Evolutionary conservation across 1,284 basidiomycete genomes (phyloP).

Genomic region (Heterobasidion occidentale): DNA sequence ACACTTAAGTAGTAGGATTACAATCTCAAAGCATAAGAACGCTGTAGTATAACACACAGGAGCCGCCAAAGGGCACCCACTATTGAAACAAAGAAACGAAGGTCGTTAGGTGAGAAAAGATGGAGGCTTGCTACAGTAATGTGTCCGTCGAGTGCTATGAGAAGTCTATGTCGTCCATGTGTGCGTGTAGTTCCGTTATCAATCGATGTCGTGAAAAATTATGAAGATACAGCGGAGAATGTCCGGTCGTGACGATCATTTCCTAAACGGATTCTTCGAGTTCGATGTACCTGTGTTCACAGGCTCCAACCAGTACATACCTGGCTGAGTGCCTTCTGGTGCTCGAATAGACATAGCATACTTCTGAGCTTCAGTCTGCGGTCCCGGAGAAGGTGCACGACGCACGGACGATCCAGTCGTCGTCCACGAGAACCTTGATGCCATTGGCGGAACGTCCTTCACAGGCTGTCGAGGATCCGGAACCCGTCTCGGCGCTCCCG

Average conservation of each 20-base stretch:
- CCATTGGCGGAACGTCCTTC: conserved; percentile 29
- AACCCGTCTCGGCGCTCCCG: conserved; percentile 46
- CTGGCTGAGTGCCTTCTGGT: conserved; percentile 10
- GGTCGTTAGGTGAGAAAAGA: not conserved
- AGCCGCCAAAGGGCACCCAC: not conserved
- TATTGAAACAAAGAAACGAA: not conserved
- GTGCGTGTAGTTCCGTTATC: not conserved
- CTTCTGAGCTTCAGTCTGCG: conserved; percentile 48
- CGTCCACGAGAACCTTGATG: conserved; percentile 38
- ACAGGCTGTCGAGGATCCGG: conserved; percentile 67
- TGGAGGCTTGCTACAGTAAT: not conserved
- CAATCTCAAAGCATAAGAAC: too few species aligned
- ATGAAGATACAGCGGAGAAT: too few species aligned
- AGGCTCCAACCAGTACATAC: conserved; percentile 24
- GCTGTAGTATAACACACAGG: not conserved
- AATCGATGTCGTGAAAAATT: too few species aligned
- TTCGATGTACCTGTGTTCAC: conserved; percentile 17
- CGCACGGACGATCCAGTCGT: conserved; percentile 25
- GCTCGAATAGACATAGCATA: conserved; percentile 40
- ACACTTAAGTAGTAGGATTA: too few species aligned
- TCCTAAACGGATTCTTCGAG: conserved; percentile 29
- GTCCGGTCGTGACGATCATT: not conserved
- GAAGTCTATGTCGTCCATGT: not conserved
- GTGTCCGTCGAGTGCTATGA: not conserved
- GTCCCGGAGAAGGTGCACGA: conserved; percentile 17